Evolutionary conservation across 2,329 filamentous ascomycete species (phyloP).

Genomic region (Trichoderma lentiforme): DNA sequence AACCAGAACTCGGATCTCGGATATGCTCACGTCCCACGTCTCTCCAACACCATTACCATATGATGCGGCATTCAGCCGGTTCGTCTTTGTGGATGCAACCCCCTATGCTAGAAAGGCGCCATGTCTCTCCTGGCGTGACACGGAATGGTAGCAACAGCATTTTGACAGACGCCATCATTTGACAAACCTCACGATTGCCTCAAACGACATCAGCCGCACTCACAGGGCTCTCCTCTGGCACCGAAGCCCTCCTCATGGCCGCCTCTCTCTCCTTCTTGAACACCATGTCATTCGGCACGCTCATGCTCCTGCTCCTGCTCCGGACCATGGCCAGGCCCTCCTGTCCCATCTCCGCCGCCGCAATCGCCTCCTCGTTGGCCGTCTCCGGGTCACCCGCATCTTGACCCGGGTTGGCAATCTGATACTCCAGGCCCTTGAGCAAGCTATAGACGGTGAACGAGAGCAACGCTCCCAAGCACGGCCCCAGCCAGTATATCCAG

Average conservation of each 20-base stretch:
- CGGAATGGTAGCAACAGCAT: background rate
- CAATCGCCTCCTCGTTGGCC: conserved; percentile 4
- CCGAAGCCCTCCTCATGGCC: background rate
- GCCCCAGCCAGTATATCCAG: conserved; percentile 58
- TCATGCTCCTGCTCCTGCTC: conserved; percentile 4
- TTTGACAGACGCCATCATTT: background rate
- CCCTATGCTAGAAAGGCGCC: background rate
- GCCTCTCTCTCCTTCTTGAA: background rate
- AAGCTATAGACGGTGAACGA: conserved; percentile 49
- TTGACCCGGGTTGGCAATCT: conserved; percentile 49
- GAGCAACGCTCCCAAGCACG: conserved; percentile 46
- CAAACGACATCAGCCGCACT: conserved; percentile 1
- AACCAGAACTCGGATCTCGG: background rate
- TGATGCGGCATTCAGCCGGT: background rate
- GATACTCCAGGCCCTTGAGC: conserved; percentile 51
- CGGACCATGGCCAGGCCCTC: background rate
- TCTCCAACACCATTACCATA: background rate
- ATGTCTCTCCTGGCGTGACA: background rate
- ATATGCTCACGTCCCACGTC: background rate
- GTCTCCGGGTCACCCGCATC: conserved; percentile 30
- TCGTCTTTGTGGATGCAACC: background rate
- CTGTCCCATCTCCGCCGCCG: background rate
- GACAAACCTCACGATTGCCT: background rate
- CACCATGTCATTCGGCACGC: background rate
- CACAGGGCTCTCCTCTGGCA: background rate